Evolutionary conservation across 2,329 filamentous ascomycete genomes (phyloP), one percentile per base, ranked within the genome.

Genomic region (Didymella sp.): DNA sequence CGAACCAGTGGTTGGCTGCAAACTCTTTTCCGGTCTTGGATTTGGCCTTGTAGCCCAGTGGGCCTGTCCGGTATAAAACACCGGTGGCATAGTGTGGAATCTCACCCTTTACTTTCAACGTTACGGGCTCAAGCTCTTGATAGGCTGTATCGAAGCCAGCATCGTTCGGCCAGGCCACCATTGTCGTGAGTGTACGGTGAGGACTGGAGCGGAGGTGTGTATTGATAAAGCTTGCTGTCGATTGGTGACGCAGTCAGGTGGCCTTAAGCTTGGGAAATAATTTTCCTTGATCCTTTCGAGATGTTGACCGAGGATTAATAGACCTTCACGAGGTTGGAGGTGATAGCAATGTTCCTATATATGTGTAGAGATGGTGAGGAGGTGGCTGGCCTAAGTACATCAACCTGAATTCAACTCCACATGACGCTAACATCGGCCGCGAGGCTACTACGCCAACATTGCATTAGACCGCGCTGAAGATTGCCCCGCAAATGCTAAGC

Each of bases 1-100:
- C 91, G 64, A 95, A 95, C 91, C 91, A 95, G 73, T 95, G 90
- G 1, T 82, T 84, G 12, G 88, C 80, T 28, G 81, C 79, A 67
- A 87, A 87, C 0, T 81, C 84, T 13, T 76, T 77, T n/a, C 86
- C 85, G 3, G 80, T 80, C 2, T 84, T 75, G 0, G 85, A 86
- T n/a, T 87, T 80, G 3, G 92, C 76, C 33, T 83, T 82, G 71
- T 84, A 85, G 25, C 84, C 81, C 1, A 90, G 89, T 0, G 90
- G 89, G 0, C 91, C 91, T 25, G 56, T 59, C 22, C 91, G 84
- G 73, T 88, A 94, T 0, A 95, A 80, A 1, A 84, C 81, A 1
- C 91, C 91, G 2, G 89, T 86, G 3, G 86, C 86, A 80, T 89
- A 93, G 1, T 79, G 56, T 1, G 91, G 91, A 47, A 95, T 91